Base-by-base conservation (phyloP, 371 early-diverging fungal genomes). In the Apophysomyces elegans region DNA sequence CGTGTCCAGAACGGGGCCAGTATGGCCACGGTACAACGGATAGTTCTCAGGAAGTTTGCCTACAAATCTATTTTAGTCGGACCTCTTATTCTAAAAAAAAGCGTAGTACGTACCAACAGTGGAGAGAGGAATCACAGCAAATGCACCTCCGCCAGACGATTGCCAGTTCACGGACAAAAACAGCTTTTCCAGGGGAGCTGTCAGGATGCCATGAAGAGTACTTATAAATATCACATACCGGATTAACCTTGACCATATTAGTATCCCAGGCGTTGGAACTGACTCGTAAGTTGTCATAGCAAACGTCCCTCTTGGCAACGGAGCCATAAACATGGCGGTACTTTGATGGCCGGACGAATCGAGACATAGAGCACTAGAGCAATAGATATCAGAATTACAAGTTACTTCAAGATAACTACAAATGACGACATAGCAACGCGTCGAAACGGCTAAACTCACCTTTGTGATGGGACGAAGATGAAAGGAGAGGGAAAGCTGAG, bases 271-370 rank as follows among this genome's bases (percentile, higher is more conserved):
- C 98, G 67, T 86, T 93, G 62, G 90, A 75, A 18, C 96, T 92
- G 57, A 97, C 88, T 68, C 93, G 93, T 63, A 98, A 79, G 81
- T 96, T 97, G 77, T 99, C 99, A 71, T 93, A 98, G 83, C 96
- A 91, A 63, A 85, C 78, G 58, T 98, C 97, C 69, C 95, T 86
- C 83, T 95, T 97, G 79, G 86, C 79, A 26, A 88, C 83, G 5
- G 94, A 95, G 61, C 99, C 99, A 73, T 88, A 99, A 60, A 97
- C 96, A 83, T 99, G 99, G 64, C 99, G 85, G 76, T 87, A 93
- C 73, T 93, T 93, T 37, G 92, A 92, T 37, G 90, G 80, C 54
- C 91, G 89, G 63, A 93, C 91, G 70, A 91, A 91, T 46, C 90
- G 85, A 64, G 90, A 89, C 92, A 92, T 86, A 45, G 56, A 6